phyloP scores from a whole-genome alignment of 1,284 basidiomycete species.

The Polyporus tsugae region DNA sequence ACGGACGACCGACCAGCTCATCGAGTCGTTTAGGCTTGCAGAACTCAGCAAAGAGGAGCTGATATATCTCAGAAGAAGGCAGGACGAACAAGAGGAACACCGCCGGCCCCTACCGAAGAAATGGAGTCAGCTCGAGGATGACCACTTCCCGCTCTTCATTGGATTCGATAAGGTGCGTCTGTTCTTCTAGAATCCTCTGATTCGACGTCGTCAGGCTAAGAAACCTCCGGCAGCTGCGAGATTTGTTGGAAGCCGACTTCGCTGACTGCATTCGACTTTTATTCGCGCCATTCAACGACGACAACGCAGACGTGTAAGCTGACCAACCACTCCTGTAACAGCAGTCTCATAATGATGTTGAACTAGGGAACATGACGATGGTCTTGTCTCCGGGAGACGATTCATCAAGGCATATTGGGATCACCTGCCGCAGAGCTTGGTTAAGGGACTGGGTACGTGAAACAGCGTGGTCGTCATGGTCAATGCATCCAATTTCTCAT shows the following conservation, averaged over 20 bases:
- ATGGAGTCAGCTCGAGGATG: constrained; percentile 63
- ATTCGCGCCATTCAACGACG: not conserved
- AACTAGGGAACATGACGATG: constrained; percentile 26
- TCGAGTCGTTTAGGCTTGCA: constrained; percentile 53
- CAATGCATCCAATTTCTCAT: too few species aligned
- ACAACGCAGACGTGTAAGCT: not conserved
- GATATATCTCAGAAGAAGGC: constrained; percentile 31
- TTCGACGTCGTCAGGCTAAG: not conserved
- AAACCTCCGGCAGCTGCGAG: not conserved
- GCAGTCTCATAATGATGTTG: not conserved
- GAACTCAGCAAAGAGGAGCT: constrained; percentile 50
- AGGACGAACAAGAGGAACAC: constrained; percentile 39
- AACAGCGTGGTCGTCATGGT: too few species aligned
- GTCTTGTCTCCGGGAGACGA: constrained; percentile 54
- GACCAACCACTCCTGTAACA: not conserved
- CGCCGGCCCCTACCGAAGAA: constrained; percentile 56
- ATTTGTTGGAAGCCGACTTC: not conserved
- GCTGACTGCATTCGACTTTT: not conserved
- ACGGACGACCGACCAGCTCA: constrained; percentile 64
- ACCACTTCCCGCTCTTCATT: constrained; percentile 76
- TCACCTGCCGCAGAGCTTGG: constrained; percentile 61
- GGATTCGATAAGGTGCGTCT: constrained; percentile 65
- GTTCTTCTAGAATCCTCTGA: constrained; percentile 19
- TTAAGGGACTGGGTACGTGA: constrained; percentile 58
- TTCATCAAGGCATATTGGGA: constrained; percentile 69